Base-by-base conservation (phyloP, 2,329 filamentous ascomycete species). In the Penicillium sp. region DNA sequence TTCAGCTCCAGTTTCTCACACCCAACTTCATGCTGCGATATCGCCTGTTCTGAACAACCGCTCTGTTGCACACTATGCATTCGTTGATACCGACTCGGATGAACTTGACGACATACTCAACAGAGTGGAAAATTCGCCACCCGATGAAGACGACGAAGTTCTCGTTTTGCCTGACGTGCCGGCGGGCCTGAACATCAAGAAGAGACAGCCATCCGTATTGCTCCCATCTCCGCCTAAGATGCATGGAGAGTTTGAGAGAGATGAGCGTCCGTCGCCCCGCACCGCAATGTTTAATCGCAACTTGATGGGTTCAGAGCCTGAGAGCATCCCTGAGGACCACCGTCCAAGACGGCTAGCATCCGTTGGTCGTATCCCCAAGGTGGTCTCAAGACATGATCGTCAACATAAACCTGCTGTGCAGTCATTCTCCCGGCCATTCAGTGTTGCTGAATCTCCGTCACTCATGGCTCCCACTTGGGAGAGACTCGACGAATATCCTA, bases 371-470 rank as follows among this genome's bases (percentile, higher is more conserved):
- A 95, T 95, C 44, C 91, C 91, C 7, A 84, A 83, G 60, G 89
- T 95, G 3, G 77, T 92, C 27, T 88, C 82, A 40, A 83, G 80
- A 44, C 73, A 76, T 42, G 78, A 79, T 41, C 80, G 84, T 46
- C 76, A 83, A 31, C 81, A 86, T 54, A 81, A 81, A 42, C 81
- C 82, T 1, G 85, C 88, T 0, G 81, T 87, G 1, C 85, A 83
- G 64, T 95, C 89, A 28, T 95, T 95, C 66, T 95, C 91, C 3
- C 78, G 89, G 7, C 89, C 91, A 0, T 95, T 95, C 65, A 78
- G 82, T 58, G 58, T 61, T 15, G 72, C 64, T 3, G 71, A 75
- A 13, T 69, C 71, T 3, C 74, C 78, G 42, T 73, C 75, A 5
- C 43, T 72, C 32, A 55, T 65, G 8, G 66, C 62, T 6, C 65